Evolutionary conservation across 805 yeast species (phyloP).

Genomic region (Candida ascalaphidarum): DNA sequence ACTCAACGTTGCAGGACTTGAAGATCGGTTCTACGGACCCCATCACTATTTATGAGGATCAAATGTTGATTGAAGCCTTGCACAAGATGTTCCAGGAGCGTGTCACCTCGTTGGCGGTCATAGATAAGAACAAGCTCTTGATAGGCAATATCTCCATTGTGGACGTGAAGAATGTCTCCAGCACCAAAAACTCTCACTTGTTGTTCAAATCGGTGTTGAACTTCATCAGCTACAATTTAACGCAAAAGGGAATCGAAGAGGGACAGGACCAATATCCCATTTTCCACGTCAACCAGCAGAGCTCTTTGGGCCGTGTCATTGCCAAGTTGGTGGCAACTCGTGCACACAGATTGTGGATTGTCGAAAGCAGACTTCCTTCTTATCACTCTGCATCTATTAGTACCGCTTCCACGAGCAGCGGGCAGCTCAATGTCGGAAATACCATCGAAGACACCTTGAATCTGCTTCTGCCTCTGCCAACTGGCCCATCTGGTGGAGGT

Average conservation of each 20-base stretch:
- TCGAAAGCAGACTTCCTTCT: slow-evolving; percentile 28
- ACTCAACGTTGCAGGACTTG: slow-evolving; percentile 59
- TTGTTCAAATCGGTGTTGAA: slow-evolving; percentile 78
- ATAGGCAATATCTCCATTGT: slow-evolving; percentile 92
- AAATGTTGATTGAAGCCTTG: slow-evolving; percentile 78
- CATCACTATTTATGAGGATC: slow-evolving; percentile 79
- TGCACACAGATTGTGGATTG: slow-evolving; percentile 85
- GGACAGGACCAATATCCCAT: slow-evolving; percentile 97
- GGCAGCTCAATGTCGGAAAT: too few species aligned
- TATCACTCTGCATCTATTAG: slow-evolving; percentile 1
- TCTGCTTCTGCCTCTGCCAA: slow-evolving; percentile 12
- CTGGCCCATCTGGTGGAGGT: slow-evolving; percentile 1
- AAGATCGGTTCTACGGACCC: slow-evolving; percentile 68
- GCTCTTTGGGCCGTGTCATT: slow-evolving; percentile 79
- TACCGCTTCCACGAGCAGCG: slow-evolving; percentile 1
- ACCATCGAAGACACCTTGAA: slow-evolving; percentile 7
- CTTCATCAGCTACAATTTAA: slow-evolving; percentile 78
- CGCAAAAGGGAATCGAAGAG: slow-evolving; percentile 83
- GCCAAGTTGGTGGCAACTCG: slow-evolving; percentile 95
- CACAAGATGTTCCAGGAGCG: slow-evolving; percentile 75
- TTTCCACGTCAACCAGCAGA: slow-evolving; percentile 76
- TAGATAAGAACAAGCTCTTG: slow-evolving; percentile 66
- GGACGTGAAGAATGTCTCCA: slow-evolving; percentile 83
- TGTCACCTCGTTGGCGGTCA: slow-evolving; percentile 87
- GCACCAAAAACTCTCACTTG: slow-evolving; percentile 78